These are phyloP conservation scores for Exophiala spinifera DNA, from an alignment of 2,329 filamentous ascomycete genomes.

Conservation along the genomic window DNA sequence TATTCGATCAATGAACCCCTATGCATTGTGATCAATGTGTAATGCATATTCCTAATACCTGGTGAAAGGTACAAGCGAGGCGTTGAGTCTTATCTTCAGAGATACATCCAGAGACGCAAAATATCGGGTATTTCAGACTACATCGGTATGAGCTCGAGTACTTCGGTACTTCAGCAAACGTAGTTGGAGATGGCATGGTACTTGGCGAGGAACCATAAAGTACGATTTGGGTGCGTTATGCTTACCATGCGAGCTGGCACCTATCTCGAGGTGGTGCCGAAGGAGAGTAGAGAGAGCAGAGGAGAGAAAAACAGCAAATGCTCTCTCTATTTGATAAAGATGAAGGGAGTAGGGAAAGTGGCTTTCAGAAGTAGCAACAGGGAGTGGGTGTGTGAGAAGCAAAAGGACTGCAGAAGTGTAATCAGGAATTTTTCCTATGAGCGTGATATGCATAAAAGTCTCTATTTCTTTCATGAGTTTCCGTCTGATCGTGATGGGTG, in stretches of 20 bases:
- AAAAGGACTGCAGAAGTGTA: constrained; percentile 6
- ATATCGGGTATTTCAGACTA: not conserved
- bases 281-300: too few species aligned
- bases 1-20: constrained; percentile 52
- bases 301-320: too few species aligned
- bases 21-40: constrained; percentile 41
- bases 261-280: too few species aligned
- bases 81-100: not conserved
- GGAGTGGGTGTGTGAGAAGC: not conserved
- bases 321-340: too few species aligned
- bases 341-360: too few species aligned
- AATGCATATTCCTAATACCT: not conserved
- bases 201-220: not conserved
- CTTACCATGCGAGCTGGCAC: not conserved
- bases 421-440: constrained; percentile 14
- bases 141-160: constrained; percentile 6
- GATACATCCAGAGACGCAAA: not conserved
- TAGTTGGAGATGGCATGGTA: constrained; percentile 13
- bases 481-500: constrained; percentile 2
- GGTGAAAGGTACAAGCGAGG: not conserved
- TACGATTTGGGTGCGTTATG: not conserved
- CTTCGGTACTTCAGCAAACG: not conserved
- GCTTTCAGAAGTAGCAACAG: not conserved
- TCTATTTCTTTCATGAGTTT: constrained; percentile 13
- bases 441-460: constrained; percentile 16